Base-by-base conservation (phyloP, 2,329 filamentous ascomycete species). In the Nothopassalora personata region DNA sequence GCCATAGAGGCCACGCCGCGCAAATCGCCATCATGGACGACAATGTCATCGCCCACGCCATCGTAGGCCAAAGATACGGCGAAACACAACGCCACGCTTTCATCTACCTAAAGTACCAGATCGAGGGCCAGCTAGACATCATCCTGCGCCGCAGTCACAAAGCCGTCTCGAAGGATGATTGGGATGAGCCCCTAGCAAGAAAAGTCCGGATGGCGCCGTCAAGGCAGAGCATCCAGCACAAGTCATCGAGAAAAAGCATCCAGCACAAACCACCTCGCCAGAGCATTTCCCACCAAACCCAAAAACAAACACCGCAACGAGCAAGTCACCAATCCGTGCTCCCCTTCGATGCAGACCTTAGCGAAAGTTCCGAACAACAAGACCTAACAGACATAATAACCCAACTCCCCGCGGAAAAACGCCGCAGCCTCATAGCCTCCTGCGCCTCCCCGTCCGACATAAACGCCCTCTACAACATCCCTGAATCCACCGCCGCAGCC, bases 11-110 rank as follows among this genome's bases (percentile, higher is more conserved):
- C 15, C 23, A 34, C 28, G 59, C 59, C 30, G 63, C 61, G 10
- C 48, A 34, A 10, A 53, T 65, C 8, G 59, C 59, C 13, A 55
- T 63, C 46, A 59, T 58, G 53, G 31, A 53, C 45, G 54, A 62
- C 33, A 34, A 23, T 23, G 23, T 23, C 23, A 23, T 23, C 23
- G 23, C 23, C 23, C 23, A 23, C 23, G 23, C 23, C 2, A 23
- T 23, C 23, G 23, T 23, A 23, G 23, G 23, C 39, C 7, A n/a
- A 43, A 15, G 19, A 31, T 15, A 51, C 5, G 5, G 19, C 51
- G 47, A 51, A 36, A 13, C 46, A 51, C n/a, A 28, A 31, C 23
- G 13, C 43, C 33, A 23, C 23, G 39, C 53, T 5, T 54, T 54
- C 28, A 13, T 31, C 36, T 30, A 9, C 3, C 53, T 54, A 11